Evolutionary conservation across 2,329 filamentous ascomycete genomes (phyloP), one percentile per base, ranked within the genome.

Genomic region (Catunica adiposa): DNA sequence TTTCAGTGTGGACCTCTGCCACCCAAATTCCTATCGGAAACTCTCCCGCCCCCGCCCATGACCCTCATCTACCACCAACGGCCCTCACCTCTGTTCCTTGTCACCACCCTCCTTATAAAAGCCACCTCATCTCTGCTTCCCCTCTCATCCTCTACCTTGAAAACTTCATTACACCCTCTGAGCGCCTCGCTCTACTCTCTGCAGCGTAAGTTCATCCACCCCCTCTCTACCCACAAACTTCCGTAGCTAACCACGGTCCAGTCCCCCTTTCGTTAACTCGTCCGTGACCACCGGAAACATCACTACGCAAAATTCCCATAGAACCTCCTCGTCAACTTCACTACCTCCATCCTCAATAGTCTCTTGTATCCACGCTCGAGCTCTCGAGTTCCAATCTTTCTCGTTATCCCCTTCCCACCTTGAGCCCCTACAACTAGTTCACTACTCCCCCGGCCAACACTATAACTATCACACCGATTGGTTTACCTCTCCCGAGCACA

Each of bases 401-500:
- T 66, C 68, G 59, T 61, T 64, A 7, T 29, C 53, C 1, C 66
- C 64, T 23, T 56, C 60, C 1, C 66, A 71, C 56, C 64, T 75
- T 5, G 71, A 75, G 63, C 71, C 73, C 0, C 61, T 75, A 15
- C 72, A 75, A 62, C 68, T 75, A 1, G 72, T 74, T 51, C 69
- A 68, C 59, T 75, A 75, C 60, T 68, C 63, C 34, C 58, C 61
- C 6, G 70, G 69, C 15, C 69, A 73, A 61, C 69, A 66, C 56
- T 74, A 72, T 62, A 70, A 74, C 61, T 73, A 70, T 62, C 73
- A 75, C 64, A 73, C 71, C 1, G 73, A 76, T 64, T 75, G 73
- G 73, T 74, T 73, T 64, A 69, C 68, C 3, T 67, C 69, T 54
- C 61, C 65, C 1, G 60, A 63, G 2, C 67, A 71, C 47, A 65